Evolutionary conservation across 2,329 filamentous ascomycete genomes (phyloP).

Genomic region (Thielaviopsis euricoi): DNA sequence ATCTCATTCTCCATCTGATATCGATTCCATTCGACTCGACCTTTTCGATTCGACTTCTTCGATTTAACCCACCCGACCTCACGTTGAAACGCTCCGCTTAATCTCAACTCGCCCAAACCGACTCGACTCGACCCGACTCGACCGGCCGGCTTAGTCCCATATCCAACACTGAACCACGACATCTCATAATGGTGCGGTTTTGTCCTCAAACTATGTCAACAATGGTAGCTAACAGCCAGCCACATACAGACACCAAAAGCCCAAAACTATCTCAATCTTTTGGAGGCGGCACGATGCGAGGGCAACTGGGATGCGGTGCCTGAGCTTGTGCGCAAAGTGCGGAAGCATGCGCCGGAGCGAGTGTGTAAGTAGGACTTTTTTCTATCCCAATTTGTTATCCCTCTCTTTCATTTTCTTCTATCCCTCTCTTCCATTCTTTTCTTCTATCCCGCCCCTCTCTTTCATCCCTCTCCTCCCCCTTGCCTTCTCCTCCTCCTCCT

Average conservation of each 20-base stretch:
- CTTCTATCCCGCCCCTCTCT: constrained; percentile 12
- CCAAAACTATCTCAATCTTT: constrained; percentile 59
- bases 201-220: neutral
- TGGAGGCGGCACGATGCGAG: constrained; percentile 77
- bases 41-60: neutral
- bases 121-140: too few species aligned
- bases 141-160: neutral
- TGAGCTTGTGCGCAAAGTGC: constrained; percentile 81
- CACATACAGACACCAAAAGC: constrained; percentile 49
- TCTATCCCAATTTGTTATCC: neutral
- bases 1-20: neutral
- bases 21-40: neutral
- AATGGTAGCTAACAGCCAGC: neutral
- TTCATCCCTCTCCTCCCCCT: constrained; percentile 1
- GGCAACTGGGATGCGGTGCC: constrained; percentile 75
- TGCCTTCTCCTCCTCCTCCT: too few species aligned
- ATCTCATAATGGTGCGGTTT: neutral
- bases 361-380: constrained; percentile 45
- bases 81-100: too few species aligned
- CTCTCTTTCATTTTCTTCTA: neutral
- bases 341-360: constrained; percentile 78
- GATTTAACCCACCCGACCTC: too few species aligned
- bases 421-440: constrained; percentile 9
- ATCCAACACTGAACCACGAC: neutral
- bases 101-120: neutral